A percentile compares a stretch with the other conserved stretches of the same genome.
phyloP scores from a whole-genome alignment of 768 basidiomycete genomes.

The Epithele typhae region DNA sequence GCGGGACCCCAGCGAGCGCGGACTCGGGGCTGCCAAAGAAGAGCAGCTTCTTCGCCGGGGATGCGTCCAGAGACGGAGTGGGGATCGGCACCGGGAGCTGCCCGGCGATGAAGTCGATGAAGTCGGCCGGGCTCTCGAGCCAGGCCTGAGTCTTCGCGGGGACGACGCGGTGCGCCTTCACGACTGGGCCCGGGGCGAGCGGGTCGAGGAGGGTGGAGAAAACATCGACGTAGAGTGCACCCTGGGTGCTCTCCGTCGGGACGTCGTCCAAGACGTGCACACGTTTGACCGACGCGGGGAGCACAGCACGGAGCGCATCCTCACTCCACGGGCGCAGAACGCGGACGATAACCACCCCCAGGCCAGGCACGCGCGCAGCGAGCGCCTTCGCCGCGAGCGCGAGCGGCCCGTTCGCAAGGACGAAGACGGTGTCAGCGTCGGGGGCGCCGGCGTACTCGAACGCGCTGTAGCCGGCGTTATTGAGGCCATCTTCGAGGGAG shows the following conservation, averaged over 20 bases:
- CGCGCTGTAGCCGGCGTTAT: constrained; percentile 58
- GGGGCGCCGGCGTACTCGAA: constrained; percentile 74
- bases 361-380: constrained; percentile 37
- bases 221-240: constrained; percentile 69
- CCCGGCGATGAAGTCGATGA: constrained; percentile 37
- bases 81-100: constrained; percentile 22
- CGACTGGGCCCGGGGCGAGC: constrained; percentile 28
- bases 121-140: constrained; percentile 38
- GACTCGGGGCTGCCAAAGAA: constrained; percentile 61
- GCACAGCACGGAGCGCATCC: constrained; percentile 47
- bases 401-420: constrained; percentile 72
- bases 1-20: constrained; percentile 46
- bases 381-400: constrained; percentile 60
- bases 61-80: constrained; percentile 21
- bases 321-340: constrained; percentile 84
- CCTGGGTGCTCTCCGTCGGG: constrained; percentile 53
- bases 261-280: constrained; percentile 82
- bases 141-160: constrained; percentile 54
- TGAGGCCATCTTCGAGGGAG: constrained; percentile 45
- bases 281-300: constrained; percentile 55
- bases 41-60: constrained; percentile 42
- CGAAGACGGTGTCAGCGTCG: constrained; percentile 59
- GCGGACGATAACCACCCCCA: constrained; percentile 70
- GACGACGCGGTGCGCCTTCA: constrained; percentile 56
- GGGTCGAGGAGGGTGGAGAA: constrained; percentile 51